A percentile compares a stretch with the other conserved stretches of the same genome.
These are phyloP conservation scores for Venturia asperata DNA, from an alignment of 2,329 filamentous ascomycete species.

Conservation along the genomic window DNA sequence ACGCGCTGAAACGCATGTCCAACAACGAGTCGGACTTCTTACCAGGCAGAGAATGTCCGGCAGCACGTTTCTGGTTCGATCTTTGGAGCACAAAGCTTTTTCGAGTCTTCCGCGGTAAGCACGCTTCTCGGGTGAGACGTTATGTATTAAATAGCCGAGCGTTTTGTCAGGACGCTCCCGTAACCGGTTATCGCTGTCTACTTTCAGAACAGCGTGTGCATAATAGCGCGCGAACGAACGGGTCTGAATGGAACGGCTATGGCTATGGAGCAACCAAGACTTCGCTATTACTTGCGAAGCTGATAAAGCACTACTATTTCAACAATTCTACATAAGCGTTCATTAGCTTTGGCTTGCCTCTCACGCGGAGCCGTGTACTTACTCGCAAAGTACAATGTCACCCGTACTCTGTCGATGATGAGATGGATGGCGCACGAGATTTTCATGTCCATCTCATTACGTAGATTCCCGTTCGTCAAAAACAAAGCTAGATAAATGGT, in stretches of 20 bases:
- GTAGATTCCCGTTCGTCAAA: not conserved
- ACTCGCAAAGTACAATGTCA: not conserved
- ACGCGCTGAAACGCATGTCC: not conserved
- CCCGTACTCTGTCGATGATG: not conserved
- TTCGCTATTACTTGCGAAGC: not conserved
- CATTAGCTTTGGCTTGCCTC: not conserved
- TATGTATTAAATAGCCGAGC: no score
- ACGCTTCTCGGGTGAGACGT: not conserved
- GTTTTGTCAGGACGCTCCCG: not conserved
- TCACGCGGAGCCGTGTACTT: not conserved
- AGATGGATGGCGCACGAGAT: not conserved
- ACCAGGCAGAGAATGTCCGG: not conserved
- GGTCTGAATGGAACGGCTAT: not conserved
- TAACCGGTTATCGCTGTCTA: not conserved
- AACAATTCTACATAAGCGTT: not conserved
- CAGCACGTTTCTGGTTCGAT: not conserved
- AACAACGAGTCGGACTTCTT: not conserved
- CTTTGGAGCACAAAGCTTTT: not conserved
- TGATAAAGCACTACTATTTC: not conserved
- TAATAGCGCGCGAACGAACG: not conserved
- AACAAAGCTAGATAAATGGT: not conserved
- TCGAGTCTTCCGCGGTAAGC: not conserved
- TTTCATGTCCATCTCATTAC: not conserved
- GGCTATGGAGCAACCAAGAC: not conserved
- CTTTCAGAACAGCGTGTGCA: not conserved